Base-by-base conservation (phyloP, 495 filamentous ascomycete genomes). In the Filosporella fistucella region DNA sequence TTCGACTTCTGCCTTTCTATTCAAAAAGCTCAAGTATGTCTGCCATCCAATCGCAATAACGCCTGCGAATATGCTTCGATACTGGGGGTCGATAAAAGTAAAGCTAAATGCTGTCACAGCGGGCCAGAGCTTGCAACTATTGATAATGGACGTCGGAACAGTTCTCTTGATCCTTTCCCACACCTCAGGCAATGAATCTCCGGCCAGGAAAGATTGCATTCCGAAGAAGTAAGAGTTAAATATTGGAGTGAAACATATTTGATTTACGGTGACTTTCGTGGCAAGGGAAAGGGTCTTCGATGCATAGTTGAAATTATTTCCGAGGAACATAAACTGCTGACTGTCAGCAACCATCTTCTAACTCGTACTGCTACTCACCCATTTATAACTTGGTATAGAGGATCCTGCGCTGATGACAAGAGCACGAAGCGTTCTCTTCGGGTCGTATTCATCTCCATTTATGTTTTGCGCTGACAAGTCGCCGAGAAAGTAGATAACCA, bases 201-300 rank as follows among this genome's bases (percentile, higher is more conserved):
- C 63, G 67, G 78, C 57, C 67, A 79, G 54, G 61, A 84, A 54
- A 13, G 75, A 75, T 60, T 96, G 91, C 69, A 90, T 75, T 40
- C 84, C 82, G 70, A 96, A 96, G 72, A 96, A 96, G 65, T 93
- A 95, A 21, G 74, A 81, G 62, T 91, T 94, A 72, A 96, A 95
- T 23, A 89, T 59, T 0, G 91, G 89, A 9, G 91, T 88, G 67
- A 95, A 96, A 59, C 77, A 69, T 2, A 77, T 61, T 62, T 96
- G 91, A 64, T 91, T 94, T 4, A 96, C 76, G 30, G 75, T 57
- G 37, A 96, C 86, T 62, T 95, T 91, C 9, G 81, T 80, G 41
- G 72, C 67, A 36, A 94, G 68, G 14, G 84, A 89, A 33, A 87
- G 62, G 28, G 78, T 42, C 47, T 83, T 85, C 21, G 83, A 87